Evolutionary conservation across 1,139 yeast genomes (phyloP).

Genomic region (Debaryomycetaceae sp.): DNA sequence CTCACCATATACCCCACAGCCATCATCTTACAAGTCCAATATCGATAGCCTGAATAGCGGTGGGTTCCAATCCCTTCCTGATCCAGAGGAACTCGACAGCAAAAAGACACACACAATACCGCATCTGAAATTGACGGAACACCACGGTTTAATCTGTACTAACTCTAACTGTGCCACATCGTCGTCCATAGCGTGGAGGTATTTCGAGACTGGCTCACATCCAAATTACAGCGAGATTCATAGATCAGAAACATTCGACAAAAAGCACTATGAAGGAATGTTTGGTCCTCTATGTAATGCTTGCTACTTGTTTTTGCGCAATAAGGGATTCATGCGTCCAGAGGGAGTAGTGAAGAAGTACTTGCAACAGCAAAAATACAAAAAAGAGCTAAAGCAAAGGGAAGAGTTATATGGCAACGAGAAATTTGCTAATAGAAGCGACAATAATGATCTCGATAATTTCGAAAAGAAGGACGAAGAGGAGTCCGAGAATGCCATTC

Average conservation of each 20-base stretch:
- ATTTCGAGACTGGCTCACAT: conserved; percentile 42
- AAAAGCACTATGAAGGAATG: conserved; percentile 45
- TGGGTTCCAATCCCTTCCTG: conserved; percentile 39
- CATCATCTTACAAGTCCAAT: conserved; percentile 28
- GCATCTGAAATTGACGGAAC: conserved; percentile 32
- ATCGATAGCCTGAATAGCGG: conserved; percentile 7
- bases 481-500: not conserved
- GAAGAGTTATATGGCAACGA: conserved; percentile 14
- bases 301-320: conserved; percentile 45
- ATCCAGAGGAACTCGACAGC: conserved; percentile 44
- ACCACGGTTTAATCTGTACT: conserved; percentile 42
- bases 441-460: conserved; percentile 1
- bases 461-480: not conserved
- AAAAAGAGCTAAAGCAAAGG: conserved; percentile 28
- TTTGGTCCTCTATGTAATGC: conserved; percentile 52
- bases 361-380: conserved; percentile 44
- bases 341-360: conserved; percentile 47
- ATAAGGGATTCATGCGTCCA: conserved; percentile 52
- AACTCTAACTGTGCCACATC: conserved; percentile 43
- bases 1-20: conserved; percentile 44
- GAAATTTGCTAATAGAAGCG: not conserved
- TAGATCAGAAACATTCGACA: conserved; percentile 38
- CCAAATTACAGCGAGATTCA: conserved; percentile 38
- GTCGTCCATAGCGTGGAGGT: conserved; percentile 45
- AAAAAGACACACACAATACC: conserved; percentile 45